Evolutionary conservation across 106 monocot species (phyloP).

Genomic region (Posidonia australis): DNA sequence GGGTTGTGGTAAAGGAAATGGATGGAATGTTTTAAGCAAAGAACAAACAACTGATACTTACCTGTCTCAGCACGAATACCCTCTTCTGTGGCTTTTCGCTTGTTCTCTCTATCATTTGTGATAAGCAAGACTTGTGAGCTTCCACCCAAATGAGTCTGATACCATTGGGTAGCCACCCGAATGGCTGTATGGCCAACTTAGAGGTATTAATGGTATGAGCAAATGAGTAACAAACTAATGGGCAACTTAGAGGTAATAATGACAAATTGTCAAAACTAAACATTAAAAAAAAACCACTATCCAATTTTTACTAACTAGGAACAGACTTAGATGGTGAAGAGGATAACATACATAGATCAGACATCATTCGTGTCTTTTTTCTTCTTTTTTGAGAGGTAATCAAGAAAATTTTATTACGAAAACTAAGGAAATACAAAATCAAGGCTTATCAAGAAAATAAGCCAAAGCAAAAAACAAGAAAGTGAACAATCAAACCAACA

Average conservation of each 20-base stretch:
- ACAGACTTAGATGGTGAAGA: no score
- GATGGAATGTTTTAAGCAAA: background rate
- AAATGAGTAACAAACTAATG: background rate
- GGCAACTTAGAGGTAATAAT: no score
- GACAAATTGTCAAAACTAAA: background rate
- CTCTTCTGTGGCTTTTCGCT: conserved; percentile 72
- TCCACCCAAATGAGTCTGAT: conserved; percentile 69
- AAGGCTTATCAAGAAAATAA: no score
- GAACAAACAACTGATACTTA: conserved; percentile 1
- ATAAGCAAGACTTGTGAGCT: conserved; percentile 53
- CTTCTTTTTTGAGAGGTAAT: no score
- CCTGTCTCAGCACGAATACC: conserved; percentile 87
- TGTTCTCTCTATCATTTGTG: conserved; percentile 96
- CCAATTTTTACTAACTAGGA: no score
- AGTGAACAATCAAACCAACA: no score
- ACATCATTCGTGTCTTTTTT: no score
- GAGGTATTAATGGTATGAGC: background rate
- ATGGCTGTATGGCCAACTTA: conserved; percentile 47
- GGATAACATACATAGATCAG: no score
- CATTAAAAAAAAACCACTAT: background rate
- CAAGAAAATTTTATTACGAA: no score
- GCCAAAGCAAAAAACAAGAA: no score
- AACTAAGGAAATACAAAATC: no score
- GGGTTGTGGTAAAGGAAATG: background rate
- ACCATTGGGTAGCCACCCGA: conserved; percentile 89